A percentile compares a stretch with the other conserved stretches of the same genome.
phyloP scores from a whole-genome alignment of 441 rosid genomes.

The Isatis lusitanica region DNA sequence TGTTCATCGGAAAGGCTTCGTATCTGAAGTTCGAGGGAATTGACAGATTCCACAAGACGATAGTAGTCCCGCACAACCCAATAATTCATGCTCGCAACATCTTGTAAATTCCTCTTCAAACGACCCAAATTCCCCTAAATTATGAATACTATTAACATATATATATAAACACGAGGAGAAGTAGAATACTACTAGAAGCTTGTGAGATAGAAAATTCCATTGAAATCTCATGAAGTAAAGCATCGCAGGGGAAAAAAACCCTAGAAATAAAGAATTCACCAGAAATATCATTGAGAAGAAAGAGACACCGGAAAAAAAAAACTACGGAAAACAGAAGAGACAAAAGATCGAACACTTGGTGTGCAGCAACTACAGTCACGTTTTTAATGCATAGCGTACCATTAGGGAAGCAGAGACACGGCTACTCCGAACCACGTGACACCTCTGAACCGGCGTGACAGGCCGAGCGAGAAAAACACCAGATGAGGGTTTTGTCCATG shows the following conservation, averaged over 20 bases:
- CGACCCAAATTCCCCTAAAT: slow-evolving; percentile 52
- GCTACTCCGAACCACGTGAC: slow-evolving; percentile 12
- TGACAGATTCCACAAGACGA: slow-evolving; percentile 75
- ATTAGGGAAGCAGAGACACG: slow-evolving; percentile 44
- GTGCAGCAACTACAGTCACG: background rate
- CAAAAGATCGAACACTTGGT: slow-evolving; percentile 59
- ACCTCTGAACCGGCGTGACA: slow-evolving; percentile 20
- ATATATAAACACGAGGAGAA: background rate
- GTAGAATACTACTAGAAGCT: background rate
- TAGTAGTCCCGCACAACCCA: slow-evolving; percentile 92
- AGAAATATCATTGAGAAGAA: background rate
- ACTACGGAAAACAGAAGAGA: slow-evolving; percentile 6
- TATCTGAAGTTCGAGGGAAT: slow-evolving; percentile 57
- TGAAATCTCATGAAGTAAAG: background rate
- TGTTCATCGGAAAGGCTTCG: slow-evolving; percentile 70
- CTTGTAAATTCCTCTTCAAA: slow-evolving; percentile 50
- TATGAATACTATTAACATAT: background rate
- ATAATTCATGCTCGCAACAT: slow-evolving; percentile 64
- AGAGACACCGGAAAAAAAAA: background rate
- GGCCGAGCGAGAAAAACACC: slow-evolving; percentile 29
- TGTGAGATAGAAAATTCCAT: background rate
- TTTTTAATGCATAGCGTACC: slow-evolving; percentile 36
- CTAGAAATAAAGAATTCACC: background rate
- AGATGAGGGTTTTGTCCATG: slow-evolving; percentile 33
- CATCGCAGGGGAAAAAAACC: background rate